These are phyloP conservation scores for Amaranthus hypochondriacus DNA, from an alignment of 148 eudicot genomes.

Conservation along the genomic window DNA sequence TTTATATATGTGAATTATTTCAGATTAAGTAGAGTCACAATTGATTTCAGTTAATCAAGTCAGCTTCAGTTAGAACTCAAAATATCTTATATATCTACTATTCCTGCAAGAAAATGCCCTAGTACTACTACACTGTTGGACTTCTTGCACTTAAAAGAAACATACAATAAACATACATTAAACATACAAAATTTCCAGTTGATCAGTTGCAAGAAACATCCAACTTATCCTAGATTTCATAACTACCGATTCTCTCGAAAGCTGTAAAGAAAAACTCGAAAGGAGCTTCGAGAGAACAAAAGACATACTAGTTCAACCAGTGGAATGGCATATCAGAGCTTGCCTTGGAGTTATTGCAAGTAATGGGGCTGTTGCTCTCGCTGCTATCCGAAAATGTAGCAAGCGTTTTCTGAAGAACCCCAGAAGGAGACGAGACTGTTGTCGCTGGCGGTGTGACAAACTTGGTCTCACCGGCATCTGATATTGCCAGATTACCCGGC, in stretches of 20 bases:
- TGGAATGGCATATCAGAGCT: constrained; percentile 39
- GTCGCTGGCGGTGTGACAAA: constrained; percentile 37
- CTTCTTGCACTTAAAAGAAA: not conserved
- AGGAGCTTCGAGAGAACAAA: not conserved
- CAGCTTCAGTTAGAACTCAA: too few relatives aligned
- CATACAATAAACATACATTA: constrained; percentile 2
- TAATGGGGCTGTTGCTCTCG: constrained; percentile 44
- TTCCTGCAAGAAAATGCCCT: constrained; percentile 13
- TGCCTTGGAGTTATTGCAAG: constrained; percentile 29
- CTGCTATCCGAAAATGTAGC: constrained; percentile 60
- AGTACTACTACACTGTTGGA: constrained; percentile 21
- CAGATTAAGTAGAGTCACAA: too few relatives aligned
- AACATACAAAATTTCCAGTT: constrained; percentile 29
- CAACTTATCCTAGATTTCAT: constrained; percentile 21
- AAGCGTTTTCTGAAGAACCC: constrained; percentile 47
- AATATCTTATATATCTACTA: not conserved
- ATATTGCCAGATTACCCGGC: constrained; percentile 25
- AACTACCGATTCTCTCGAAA: not conserved
- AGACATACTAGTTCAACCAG: constrained; percentile 33
- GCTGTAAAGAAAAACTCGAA: not conserved
- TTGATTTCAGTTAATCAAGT: too few relatives aligned
- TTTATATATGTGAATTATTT: too few relatives aligned
- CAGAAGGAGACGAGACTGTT: constrained; percentile 49
- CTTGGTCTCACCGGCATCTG: constrained; percentile 19
- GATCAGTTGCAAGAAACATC: constrained; percentile 26